Percentiles rank a stretch among this genome's conserved stretches.
These are phyloP conservation scores for Scleromitrula shiraiana DNA, from an alignment of 2,329 filamentous ascomycete species.

Conservation along the genomic window DNA sequence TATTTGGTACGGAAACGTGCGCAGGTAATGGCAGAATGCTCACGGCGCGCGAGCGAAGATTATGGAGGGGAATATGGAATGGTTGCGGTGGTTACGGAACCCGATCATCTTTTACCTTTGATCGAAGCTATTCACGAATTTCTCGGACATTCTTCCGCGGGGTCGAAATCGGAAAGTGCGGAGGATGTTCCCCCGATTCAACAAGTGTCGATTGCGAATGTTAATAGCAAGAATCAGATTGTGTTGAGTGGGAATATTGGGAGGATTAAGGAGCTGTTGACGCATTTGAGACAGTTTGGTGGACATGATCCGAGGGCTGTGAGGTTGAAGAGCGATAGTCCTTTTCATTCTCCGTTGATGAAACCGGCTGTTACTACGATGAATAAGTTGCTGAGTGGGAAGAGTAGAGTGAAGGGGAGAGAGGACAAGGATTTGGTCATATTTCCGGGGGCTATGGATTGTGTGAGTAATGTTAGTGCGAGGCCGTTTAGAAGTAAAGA, in stretches of 20 bases:
- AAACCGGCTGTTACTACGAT: slow-evolving; percentile 71
- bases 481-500: slow-evolving; percentile 65
- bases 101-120: slow-evolving; percentile 61
- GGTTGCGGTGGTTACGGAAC: slow-evolving; percentile 86
- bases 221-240: slow-evolving; percentile 95
- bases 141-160: slow-evolving; percentile 58
- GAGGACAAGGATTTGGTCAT: slow-evolving; percentile 57
- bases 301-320: slow-evolving; percentile 89
- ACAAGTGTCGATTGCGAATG: slow-evolving; percentile 84
- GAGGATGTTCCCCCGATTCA: slow-evolving; percentile 67
- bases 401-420: slow-evolving; percentile 44
- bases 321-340: slow-evolving; percentile 75
- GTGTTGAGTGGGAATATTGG: slow-evolving; percentile 83
- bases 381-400: slow-evolving; percentile 55
- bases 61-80: slow-evolving; percentile 84
- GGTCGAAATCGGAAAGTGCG: slow-evolving; percentile 58
- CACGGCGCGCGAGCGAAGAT: slow-evolving; percentile 52
- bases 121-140: slow-evolving; percentile 73
- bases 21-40: slow-evolving; percentile 75
- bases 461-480: slow-evolving; percentile 80
- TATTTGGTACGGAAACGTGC: slow-evolving; percentile 69
- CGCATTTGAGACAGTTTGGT: slow-evolving; percentile 80
- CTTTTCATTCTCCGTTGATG: slow-evolving; percentile 92
- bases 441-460: slow-evolving; percentile 68
- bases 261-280: slow-evolving; percentile 70